Conservation (phyloP, 2,329 filamentous ascomycete species). For the Cladobotryum protrusum region DNA sequence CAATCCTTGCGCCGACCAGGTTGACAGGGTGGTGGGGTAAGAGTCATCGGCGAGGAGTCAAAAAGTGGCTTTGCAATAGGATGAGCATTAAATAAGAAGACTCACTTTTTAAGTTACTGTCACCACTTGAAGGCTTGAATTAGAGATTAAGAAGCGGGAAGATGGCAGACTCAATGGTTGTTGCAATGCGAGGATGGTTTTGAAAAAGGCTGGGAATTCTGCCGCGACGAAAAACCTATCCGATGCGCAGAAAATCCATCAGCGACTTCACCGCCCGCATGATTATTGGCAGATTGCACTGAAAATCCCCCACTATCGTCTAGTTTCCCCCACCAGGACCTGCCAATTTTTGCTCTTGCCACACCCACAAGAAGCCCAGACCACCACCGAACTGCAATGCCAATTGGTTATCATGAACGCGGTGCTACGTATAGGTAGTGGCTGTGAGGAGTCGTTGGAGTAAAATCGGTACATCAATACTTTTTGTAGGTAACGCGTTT, state of each 20-base stretch:
- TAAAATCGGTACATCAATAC: too few relatives aligned
- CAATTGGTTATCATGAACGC: too few relatives aligned
- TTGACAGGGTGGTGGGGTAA: neutral
- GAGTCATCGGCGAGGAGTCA: neutral
- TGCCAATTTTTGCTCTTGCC: too few relatives aligned
- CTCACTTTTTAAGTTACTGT: constrained; percentile 1
- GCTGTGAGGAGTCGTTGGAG: too few relatives aligned
- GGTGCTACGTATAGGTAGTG: too few relatives aligned
- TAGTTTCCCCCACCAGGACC: neutral
- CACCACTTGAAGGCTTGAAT: neutral
- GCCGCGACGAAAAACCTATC: constrained; percentile 11
- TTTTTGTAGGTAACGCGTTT: too few relatives aligned
- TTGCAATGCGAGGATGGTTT: neutral
- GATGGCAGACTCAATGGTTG: neutral
- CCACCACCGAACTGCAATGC: too few relatives aligned
- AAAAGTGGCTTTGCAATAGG: neutral
- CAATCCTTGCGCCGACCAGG: neutral
- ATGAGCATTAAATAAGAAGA: neutral
- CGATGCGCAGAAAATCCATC: constrained; percentile 11
- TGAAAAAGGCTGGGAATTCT: constrained; percentile 16
- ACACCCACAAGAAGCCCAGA: too few relatives aligned
- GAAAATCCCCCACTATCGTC: neutral
- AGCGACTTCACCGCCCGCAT: constrained; percentile 8
- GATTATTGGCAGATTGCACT: neutral
- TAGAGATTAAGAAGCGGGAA: neutral